These are phyloP conservation scores for Phytopythium vexans DNA, from an alignment of 352 stramenopile species.

Conservation along the genomic window DNA sequence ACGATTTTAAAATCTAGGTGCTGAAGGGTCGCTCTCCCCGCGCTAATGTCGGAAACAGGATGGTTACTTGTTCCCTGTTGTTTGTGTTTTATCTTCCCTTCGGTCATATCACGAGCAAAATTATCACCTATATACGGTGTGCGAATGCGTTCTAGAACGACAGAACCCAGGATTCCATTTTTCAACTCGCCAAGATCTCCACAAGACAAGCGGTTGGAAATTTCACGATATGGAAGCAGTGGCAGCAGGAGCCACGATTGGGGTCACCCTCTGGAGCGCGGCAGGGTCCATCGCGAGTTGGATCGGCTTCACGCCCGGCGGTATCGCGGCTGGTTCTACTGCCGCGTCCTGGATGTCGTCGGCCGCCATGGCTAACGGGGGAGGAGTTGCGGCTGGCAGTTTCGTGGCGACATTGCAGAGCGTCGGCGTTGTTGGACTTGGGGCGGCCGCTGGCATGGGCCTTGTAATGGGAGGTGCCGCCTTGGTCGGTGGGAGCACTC, in stretches of 20 bases:
- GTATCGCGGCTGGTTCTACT: constrained; percentile 28
- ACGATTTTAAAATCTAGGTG: no score
- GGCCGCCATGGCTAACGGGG: constrained; percentile 29
- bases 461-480: constrained; percentile 5
- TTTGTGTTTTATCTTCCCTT: no score
- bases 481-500: not conserved
- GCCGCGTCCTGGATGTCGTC: constrained; percentile 50
- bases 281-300: constrained; percentile 1
- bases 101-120: no score
- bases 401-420: constrained; percentile 32
- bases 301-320: constrained; percentile 28
- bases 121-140: no score
- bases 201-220: no score
- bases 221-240: no score
- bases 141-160: no score
- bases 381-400: constrained; percentile 29
- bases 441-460: constrained; percentile 7
- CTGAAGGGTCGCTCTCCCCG: no score
- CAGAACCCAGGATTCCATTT: no score
- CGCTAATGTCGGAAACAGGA: no score
- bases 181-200: no score
- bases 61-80: no score
- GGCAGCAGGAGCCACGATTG: constrained; percentile 1
- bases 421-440: constrained; percentile 32
- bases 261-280: constrained; percentile 6